Conservation (phyloP, 805 yeast species). For the Grigorovia jiainica region DNA sequence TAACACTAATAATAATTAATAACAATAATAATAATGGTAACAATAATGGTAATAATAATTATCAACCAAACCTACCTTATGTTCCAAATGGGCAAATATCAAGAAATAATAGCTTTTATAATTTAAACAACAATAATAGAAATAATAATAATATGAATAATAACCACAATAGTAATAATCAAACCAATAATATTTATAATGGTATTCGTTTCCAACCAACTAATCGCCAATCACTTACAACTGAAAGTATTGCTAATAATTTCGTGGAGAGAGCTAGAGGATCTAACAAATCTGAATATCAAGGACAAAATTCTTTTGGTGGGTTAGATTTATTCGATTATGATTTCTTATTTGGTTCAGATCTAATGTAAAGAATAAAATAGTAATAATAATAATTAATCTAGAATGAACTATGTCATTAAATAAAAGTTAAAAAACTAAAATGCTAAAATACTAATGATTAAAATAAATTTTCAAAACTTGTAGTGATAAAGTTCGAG, state of each 20-base stretch:
- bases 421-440: too few species aligned
- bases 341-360: conserved; percentile 22
- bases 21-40: neutral
- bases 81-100: too few species aligned
- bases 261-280: conserved; percentile 3
- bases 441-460: neutral
- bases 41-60: too few species aligned
- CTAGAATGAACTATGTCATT: neutral
- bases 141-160: neutral
- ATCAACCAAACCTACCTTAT: too few species aligned
- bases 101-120: too few species aligned
- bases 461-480: too few species aligned
- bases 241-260: conserved; percentile 2
- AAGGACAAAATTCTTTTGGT: conserved; percentile 20
- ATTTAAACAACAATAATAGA: too few species aligned
- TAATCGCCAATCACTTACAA: neutral
- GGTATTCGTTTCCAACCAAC: neutral
- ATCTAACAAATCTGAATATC: conserved; percentile 6
- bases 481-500: too few species aligned
- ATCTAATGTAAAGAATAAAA: conserved; percentile 6
- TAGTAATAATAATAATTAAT: neutral
- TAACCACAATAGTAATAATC: neutral
- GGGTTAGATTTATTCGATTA: conserved; percentile 25
- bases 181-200: neutral
- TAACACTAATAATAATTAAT: neutral